Evolutionary conservation across 2,329 filamentous ascomycete genomes (phyloP).

Genomic region (Xylariaceae sp.): DNA sequence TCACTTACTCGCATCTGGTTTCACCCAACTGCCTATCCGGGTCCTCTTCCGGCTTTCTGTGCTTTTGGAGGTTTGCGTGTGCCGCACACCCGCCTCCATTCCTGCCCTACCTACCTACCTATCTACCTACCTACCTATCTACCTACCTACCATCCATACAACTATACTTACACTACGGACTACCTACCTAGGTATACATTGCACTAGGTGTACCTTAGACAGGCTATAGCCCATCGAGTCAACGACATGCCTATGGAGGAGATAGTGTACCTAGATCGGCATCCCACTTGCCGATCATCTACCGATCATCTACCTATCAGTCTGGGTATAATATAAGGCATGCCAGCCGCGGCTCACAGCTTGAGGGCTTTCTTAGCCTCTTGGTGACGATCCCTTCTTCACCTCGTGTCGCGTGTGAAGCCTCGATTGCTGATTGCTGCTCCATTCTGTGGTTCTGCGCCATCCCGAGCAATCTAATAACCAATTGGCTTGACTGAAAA

Average conservation of each 20-base stretch:
- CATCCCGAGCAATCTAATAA: neutral
- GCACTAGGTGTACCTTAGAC: neutral
- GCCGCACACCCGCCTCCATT: constrained; percentile 7
- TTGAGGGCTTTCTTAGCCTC: too few species aligned
- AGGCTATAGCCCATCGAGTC: too few species aligned
- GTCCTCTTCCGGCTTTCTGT: neutral
- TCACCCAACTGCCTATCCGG: constrained; percentile 11
- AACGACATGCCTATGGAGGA: too few species aligned
- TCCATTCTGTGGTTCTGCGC: neutral
- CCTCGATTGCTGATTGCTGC: constrained; percentile 5
- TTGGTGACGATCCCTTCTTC: neutral
- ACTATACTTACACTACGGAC: too few species aligned
- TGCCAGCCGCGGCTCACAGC: too few species aligned
- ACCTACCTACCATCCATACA: neutral
- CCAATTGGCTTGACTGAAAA: constrained; percentile 4
- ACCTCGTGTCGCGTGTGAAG: neutral
- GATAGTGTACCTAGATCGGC: too few species aligned
- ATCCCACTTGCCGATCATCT: too few species aligned
- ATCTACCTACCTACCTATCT: too few species aligned
- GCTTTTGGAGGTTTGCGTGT: neutral
- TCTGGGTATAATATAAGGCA: too few species aligned
- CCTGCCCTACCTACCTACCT: too few species aligned
- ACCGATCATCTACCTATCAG: too few species aligned
- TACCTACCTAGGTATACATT: constrained; percentile 1
- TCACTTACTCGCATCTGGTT: neutral